A percentile compares a stretch with the other conserved stretches of the same genome.
Evolutionary conservation across 257 asterid genomes (phyloP).

Genomic region (Eucommia ulmoides): DNA sequence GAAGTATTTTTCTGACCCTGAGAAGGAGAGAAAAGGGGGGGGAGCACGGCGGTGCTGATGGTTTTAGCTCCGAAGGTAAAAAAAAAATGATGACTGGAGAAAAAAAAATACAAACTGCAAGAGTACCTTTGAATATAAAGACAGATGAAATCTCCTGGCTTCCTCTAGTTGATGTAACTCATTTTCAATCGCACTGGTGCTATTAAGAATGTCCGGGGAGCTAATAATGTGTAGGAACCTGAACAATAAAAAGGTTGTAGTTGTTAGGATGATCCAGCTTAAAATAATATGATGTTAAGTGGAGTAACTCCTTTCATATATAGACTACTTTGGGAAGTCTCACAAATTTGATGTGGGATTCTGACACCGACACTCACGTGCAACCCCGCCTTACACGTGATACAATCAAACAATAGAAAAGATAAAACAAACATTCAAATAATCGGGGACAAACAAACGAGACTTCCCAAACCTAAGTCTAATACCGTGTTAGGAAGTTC

Average conservation of each 20-base stretch:
- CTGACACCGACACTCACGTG: no score
- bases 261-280: no score
- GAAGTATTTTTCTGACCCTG: conserved; percentile 38
- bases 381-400: no score
- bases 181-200: conserved; percentile 33
- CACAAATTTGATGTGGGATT: no score
- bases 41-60: background rate
- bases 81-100: background rate
- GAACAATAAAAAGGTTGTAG: conserved; percentile 12
- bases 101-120: conserved; percentile 2
- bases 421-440: background rate
- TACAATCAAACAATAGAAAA: background rate
- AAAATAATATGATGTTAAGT: no score
- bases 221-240: conserved; percentile 69
- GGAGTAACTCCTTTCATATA: no score
- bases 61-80: no score
- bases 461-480: background rate
- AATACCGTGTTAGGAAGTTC: no score
- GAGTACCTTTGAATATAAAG: conserved; percentile 61
- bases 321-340: no score
- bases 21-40: conserved; percentile 2
- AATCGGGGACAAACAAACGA: no score
- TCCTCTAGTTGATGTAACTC: conserved; percentile 94
- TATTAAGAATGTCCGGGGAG: conserved; percentile 37
- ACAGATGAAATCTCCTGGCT: conserved; percentile 64